phyloP scores from a whole-genome alignment of 2,329 filamentous ascomycete species.

The Helicocarpus griseus region DNA sequence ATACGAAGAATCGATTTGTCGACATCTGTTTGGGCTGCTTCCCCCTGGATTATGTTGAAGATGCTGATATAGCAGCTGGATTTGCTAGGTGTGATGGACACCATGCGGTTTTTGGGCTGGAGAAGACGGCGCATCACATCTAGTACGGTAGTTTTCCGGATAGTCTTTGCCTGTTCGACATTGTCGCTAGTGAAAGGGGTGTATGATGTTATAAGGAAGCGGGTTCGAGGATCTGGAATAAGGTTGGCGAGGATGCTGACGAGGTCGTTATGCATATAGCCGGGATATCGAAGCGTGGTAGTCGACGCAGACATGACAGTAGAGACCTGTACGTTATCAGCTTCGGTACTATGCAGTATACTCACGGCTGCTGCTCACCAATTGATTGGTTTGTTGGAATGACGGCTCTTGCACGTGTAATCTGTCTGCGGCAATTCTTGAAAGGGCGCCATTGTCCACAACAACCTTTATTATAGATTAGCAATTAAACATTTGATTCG shows the following conservation, averaged over 20 bases:
- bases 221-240: slow-evolving; percentile 90
- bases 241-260: slow-evolving; percentile 93
- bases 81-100: slow-evolving; percentile 88
- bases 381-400: slow-evolving; percentile 94
- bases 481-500: background rate
- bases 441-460: slow-evolving; percentile 87
- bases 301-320: slow-evolving; percentile 99
- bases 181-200: slow-evolving; percentile 95
- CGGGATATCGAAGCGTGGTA: slow-evolving; percentile 89
- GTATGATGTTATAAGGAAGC: slow-evolving; percentile 98
- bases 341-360: background rate
- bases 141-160: slow-evolving; percentile 93
- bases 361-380: slow-evolving; percentile 43
- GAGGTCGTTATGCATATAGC: slow-evolving; percentile 99
- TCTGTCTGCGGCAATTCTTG: slow-evolving; percentile 85
- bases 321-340: slow-evolving; percentile 50
- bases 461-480: slow-evolving; percentile 58
- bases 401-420: slow-evolving; percentile 92
- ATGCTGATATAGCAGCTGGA: slow-evolving; percentile 99
- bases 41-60: slow-evolving; percentile 96
- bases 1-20: slow-evolving; percentile 97
- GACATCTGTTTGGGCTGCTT: slow-evolving; percentile 93
- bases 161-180: slow-evolving; percentile 92
- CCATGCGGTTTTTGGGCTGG: slow-evolving; percentile 99
- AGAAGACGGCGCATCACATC: slow-evolving; percentile 94